phyloP scores from a whole-genome alignment of 2,329 filamentous ascomycete species.

The Microdochium paspali region DNA sequence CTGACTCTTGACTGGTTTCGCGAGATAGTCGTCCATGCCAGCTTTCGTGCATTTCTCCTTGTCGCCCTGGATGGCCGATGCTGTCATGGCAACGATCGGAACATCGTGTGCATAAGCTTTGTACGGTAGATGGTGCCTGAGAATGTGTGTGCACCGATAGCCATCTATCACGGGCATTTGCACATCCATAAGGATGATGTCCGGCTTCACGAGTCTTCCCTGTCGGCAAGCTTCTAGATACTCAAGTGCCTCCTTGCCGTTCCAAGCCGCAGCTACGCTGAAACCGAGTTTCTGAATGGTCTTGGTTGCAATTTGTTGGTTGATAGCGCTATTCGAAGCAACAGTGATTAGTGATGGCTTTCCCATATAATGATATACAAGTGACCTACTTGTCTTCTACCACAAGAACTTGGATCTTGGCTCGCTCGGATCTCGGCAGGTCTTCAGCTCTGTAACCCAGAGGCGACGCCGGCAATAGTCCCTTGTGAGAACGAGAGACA shows the following conservation, averaged over 20 bases:
- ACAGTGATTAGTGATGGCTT: neutral
- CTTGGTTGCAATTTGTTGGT: slow-evolving; percentile 68
- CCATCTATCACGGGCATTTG: slow-evolving; percentile 72
- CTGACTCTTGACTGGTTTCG: slow-evolving; percentile 63
- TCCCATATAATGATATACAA: neutral
- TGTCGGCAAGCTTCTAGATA: slow-evolving; percentile 51
- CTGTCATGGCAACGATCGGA: slow-evolving; percentile 76
- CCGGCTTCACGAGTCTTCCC: slow-evolving; percentile 46
- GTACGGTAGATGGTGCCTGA: slow-evolving; percentile 60
- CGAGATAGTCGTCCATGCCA: slow-evolving; percentile 69
- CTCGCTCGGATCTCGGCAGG: slow-evolving; percentile 46
- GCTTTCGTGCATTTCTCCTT: slow-evolving; percentile 63
- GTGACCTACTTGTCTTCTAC: slow-evolving; percentile 68
- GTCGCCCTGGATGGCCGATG: slow-evolving; percentile 69
- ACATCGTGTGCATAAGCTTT: slow-evolving; percentile 48
- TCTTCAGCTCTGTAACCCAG: slow-evolving; percentile 26
- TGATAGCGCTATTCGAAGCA: slow-evolving; percentile 39
- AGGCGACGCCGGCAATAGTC: slow-evolving; percentile 23
- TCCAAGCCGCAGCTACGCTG: slow-evolving; percentile 62
- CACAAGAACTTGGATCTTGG: slow-evolving; percentile 60
- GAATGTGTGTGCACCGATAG: slow-evolving; percentile 65
- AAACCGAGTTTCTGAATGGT: slow-evolving; percentile 69
- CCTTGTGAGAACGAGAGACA: slow-evolving; percentile 9
- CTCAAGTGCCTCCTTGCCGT: slow-evolving; percentile 69
- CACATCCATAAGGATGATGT: slow-evolving; percentile 72